phyloP scores from a whole-genome alignment of 805 yeast species.

The Clavispora vitiphila region DNA sequence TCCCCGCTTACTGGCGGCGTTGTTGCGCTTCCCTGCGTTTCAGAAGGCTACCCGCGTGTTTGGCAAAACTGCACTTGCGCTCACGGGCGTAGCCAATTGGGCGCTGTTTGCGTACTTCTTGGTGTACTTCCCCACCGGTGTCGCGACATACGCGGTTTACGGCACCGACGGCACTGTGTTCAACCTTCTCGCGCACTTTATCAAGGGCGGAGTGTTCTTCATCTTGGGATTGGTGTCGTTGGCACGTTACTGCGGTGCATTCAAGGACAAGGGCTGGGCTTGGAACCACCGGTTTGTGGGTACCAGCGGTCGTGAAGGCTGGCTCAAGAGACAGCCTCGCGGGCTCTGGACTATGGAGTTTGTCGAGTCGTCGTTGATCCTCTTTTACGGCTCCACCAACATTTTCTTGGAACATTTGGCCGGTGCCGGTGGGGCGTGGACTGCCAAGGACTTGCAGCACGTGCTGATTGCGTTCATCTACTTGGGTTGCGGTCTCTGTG shows the following conservation, averaged over 20 bases:
- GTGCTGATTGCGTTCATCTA: slow-evolving; percentile 87
- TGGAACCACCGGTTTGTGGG: slow-evolving; percentile 57
- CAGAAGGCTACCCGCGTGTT: slow-evolving; percentile 8
- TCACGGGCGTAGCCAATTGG: slow-evolving; percentile 43
- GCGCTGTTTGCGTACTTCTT: slow-evolving; percentile 59
- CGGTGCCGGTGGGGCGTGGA: slow-evolving; percentile 71
- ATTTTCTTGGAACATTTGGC: slow-evolving; percentile 82
- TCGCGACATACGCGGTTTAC: slow-evolving; percentile 63
- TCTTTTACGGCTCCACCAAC: slow-evolving; percentile 86
- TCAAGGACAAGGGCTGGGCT: slow-evolving; percentile 73
- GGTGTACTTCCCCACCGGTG: slow-evolving; percentile 52
- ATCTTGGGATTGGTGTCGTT: slow-evolving; percentile 72
- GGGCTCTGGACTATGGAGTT: slow-evolving; percentile 76
- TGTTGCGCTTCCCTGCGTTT: slow-evolving; percentile 12
- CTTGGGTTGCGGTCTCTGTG: slow-evolving; percentile 90
- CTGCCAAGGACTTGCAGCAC: slow-evolving; percentile 86
- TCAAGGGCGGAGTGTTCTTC: slow-evolving; percentile 90
- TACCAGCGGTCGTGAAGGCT: slow-evolving; percentile 26
- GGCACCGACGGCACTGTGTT: slow-evolving; percentile 69
- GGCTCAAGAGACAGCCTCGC: slow-evolving; percentile 35
- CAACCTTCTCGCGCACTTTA: slow-evolving; percentile 88
- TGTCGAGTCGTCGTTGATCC: slow-evolving; percentile 72
- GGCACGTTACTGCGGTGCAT: slow-evolving; percentile 84
- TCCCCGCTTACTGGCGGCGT: slow-evolving; percentile 6
- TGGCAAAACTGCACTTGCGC: slow-evolving; percentile 18